Evolutionary conservation across 164 flowering plant species (phyloP).

Genomic region (Magnolia sinica): DNA sequence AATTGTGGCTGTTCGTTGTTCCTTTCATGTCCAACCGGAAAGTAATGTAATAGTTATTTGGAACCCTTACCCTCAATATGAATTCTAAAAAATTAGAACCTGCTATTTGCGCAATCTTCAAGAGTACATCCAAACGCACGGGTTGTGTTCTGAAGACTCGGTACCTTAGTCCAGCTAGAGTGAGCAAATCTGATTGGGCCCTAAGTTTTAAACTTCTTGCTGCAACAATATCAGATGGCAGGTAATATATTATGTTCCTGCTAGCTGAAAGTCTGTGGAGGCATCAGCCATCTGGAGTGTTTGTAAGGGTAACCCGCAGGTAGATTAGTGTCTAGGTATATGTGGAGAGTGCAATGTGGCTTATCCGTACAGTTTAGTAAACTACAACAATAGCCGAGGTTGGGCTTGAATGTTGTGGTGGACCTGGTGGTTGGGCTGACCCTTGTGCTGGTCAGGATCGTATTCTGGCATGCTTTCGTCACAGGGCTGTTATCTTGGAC

Average conservation of each 20-base stretch:
- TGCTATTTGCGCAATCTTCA: background rate
- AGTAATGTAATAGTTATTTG: background rate
- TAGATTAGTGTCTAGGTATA: background rate
- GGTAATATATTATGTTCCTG: background rate
- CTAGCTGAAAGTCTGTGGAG: background rate
- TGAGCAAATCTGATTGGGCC: background rate
- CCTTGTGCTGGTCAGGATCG: background rate
- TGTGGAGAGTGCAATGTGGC: background rate
- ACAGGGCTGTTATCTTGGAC: background rate
- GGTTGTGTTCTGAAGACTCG: background rate
- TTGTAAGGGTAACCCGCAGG: background rate
- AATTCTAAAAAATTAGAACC: background rate
- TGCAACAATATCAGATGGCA: background rate
- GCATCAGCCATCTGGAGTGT: background rate
- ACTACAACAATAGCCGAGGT: background rate
- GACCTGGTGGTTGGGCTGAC: background rate
- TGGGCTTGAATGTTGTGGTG: background rate
- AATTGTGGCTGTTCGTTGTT: too few species aligned
- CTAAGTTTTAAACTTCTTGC: background rate
- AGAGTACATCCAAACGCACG: too few species aligned
- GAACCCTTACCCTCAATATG: background rate
- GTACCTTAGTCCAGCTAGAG: background rate
- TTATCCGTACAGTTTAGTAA: background rate
- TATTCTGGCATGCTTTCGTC: background rate
- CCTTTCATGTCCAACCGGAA: too few species aligned